Base-by-base conservation (phyloP, 2,329 filamentous ascomycete genomes). In the Pseudogymnoascus sp. region DNA sequence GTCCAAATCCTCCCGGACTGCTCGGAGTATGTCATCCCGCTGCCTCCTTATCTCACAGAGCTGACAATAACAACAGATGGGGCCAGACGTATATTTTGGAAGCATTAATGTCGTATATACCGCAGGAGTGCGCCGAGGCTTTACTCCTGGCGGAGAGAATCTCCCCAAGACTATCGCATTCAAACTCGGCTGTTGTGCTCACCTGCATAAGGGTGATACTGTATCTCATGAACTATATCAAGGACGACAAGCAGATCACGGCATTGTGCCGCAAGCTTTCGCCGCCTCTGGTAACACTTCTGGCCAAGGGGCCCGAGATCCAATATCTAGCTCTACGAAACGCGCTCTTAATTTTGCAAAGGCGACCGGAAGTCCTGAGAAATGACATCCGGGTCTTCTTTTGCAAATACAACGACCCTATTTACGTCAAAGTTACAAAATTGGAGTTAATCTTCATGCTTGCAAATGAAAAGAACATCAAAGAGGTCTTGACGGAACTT, bases 341-440 rank as follows among this genome's bases (percentile, higher is more conserved):
- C 72, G 94, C 94, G 0, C 81, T 99, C 2, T 80, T 99, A 12
- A 99, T 99, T 67, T 79, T 99, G 59, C 94, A 99, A 74, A 83
- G 93, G 68, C 83, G 93, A 61, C 94, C 94, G 0, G 94, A 97
- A 70, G 93, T 99, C 7, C 76, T 99, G 60, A 86, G 92, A 65
- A 97, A 97, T 74, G 94, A 99, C 74, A 97, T 99, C 65, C 86
- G 94, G 54, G 94, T 99, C 33, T 99, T 99, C 77, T 99, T 99
- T 77, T 99, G 94, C 85, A 99, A 99, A 80, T 99, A 99, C 77
- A 99, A 99, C 74, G 94, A 99, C 71, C 94, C 94, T 0, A 99
- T 99, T 66, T 99, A 97, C 73, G 94, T 99, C 77, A 99, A 99
- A 75, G 94, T 99, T 59, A 99, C 94, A 14, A 99, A 99, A 76